phyloP scores from a whole-genome alignment of 2,329 filamentous ascomycete genomes.

The Pyrenochaeta sp. region DNA sequence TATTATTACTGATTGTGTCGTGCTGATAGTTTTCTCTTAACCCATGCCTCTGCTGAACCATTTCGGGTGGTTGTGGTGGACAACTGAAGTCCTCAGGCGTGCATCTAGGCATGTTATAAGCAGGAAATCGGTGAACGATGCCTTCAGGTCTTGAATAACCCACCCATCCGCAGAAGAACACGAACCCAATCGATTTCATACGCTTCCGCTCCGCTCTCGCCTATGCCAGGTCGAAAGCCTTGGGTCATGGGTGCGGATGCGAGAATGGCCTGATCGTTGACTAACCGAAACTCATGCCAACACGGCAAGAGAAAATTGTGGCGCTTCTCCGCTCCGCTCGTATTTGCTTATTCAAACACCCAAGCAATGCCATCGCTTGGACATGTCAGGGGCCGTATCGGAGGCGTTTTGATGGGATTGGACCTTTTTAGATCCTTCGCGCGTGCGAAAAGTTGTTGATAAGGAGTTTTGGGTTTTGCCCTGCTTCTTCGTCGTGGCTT shows the following conservation, averaged over 20 bases:
- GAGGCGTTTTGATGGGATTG: neutral
- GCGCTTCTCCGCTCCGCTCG: conserved; percentile 31
- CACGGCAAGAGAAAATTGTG: conserved; percentile 18
- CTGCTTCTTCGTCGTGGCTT: too few relatives aligned
- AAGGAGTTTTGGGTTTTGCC: too few relatives aligned
- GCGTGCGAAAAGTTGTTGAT: neutral
- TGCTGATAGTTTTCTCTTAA: neutral
- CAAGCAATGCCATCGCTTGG: conserved; percentile 3
- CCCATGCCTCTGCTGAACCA: neutral
- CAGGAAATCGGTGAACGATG: too few relatives aligned
- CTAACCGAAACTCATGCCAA: conserved; percentile 22
- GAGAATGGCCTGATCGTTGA: conserved; percentile 24
- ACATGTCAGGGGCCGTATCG: conserved; percentile 1
- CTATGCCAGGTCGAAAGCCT: neutral
- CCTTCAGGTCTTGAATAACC: too few relatives aligned
- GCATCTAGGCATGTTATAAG: too few relatives aligned
- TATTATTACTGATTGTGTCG: neutral
- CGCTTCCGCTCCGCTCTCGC: conserved; percentile 15
- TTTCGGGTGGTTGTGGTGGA: too few relatives aligned
- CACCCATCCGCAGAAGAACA: neutral
- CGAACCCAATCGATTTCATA: too few relatives aligned
- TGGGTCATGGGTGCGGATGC: conserved; percentile 11
- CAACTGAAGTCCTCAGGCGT: too few relatives aligned
- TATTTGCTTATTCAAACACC: conserved; percentile 32
- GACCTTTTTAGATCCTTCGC: conserved; percentile 4